A percentile compares a stretch with the other conserved stretches of the same genome.
Evolutionary conservation across 441 rosid genomes (phyloP).

Genomic region (Gossypium trilobum): DNA sequence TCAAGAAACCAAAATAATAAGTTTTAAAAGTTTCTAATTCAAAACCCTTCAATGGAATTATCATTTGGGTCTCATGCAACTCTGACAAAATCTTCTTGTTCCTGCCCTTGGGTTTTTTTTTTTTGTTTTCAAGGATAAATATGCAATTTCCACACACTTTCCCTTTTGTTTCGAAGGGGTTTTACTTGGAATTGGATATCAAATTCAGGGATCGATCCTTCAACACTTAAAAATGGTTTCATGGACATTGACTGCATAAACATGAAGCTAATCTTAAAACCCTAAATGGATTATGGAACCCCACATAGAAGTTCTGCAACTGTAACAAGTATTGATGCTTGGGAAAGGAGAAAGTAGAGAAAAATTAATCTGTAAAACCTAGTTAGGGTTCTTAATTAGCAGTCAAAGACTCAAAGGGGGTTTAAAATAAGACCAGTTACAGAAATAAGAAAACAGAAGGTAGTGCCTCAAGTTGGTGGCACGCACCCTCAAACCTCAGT

Average conservation of each 20-base stretch:
- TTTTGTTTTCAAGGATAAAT: background rate
- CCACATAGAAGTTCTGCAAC: background rate
- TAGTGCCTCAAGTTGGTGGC: background rate
- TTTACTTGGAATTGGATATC: background rate
- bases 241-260: background rate
- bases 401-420: slow-evolving; percentile 2
- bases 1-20: background rate
- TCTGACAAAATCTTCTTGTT: slow-evolving; percentile 2
- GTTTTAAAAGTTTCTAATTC: background rate
- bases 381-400: background rate
- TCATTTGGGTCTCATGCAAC: slow-evolving; percentile 13
- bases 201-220: background rate
- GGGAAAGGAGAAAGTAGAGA: background rate
- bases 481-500: background rate
- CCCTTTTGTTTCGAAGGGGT: background rate
- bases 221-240: background rate
- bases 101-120: background rate
- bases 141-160: background rate
- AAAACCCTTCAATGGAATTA: slow-evolving; percentile 7
- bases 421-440: background rate
- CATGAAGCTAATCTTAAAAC: background rate
- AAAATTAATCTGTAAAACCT: background rate
- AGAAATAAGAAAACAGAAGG: background rate
- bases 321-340: background rate
- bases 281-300: background rate